Percentiles rank a stretch among this genome's conserved stretches.
phyloP scores from a whole-genome alignment of 768 basidiomycete species.

The Tephrocybe rancida region DNA sequence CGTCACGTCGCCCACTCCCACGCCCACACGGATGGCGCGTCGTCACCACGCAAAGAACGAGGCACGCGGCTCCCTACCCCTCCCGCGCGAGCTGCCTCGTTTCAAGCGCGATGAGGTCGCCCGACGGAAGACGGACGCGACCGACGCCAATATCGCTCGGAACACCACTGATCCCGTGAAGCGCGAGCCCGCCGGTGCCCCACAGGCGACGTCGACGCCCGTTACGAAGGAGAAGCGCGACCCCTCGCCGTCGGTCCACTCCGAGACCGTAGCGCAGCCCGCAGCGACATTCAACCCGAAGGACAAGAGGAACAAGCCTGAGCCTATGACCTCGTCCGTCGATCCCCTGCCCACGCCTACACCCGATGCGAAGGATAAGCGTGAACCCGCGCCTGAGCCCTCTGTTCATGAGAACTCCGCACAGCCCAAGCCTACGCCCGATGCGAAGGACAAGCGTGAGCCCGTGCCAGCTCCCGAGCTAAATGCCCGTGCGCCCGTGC shows the following conservation, averaged over 20 bases:
- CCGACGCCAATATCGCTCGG: slow-evolving; percentile 2
- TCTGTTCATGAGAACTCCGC: not conserved
- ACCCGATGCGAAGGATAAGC: not conserved
- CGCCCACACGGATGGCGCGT: not conserved
- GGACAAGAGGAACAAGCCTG: not conserved
- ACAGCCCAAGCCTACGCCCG: not conserved
- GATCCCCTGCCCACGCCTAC: not conserved
- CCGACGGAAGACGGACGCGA: not conserved
- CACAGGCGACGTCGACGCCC: not conserved
- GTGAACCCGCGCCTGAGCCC: not conserved
- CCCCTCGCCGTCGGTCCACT: not conserved
- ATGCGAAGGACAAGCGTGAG: not conserved
- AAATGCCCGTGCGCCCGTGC: not conserved
- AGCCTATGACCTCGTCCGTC: not conserved
- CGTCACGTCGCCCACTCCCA: too few relatives aligned
- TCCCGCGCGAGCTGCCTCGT: slow-evolving; percentile 5
- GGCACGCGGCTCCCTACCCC: not conserved
- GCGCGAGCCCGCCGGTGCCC: not conserved
- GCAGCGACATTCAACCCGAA: not conserved
- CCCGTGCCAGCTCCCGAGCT: not conserved
- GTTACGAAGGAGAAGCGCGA: too few relatives aligned
- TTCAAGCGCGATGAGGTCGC: slow-evolving; percentile 9
- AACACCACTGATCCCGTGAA: not conserved
- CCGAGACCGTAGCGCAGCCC: not conserved
- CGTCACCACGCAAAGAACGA: slow-evolving; percentile 10